phyloP scores from a whole-genome alignment of 208 protist genomes.

The Trypanosoma caninum region DNA sequence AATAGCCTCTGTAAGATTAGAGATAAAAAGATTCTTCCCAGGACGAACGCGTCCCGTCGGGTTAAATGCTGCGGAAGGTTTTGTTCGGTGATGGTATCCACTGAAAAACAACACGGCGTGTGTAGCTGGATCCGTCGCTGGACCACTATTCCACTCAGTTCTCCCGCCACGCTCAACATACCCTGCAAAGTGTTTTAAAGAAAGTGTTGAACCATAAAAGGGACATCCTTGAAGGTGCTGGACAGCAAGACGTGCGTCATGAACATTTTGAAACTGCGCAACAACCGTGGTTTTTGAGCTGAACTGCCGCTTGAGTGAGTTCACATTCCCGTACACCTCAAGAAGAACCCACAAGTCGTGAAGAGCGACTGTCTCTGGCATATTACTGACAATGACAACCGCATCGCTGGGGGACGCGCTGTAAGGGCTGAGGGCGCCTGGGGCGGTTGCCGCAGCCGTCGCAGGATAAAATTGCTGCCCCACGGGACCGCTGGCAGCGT shows the following conservation, averaged over 20 bases:
- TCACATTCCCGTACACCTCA: conserved; percentile 89
- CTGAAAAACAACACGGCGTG: conserved; percentile 57
- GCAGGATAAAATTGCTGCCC: conserved; percentile 1
- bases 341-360: conserved; percentile 85
- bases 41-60: conserved; percentile 61
- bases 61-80: conserved; percentile 65
- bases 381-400: conserved; percentile 66
- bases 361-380: conserved; percentile 60
- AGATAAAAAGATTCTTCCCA: conserved; percentile 74
- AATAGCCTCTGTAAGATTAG: conserved; percentile 65
- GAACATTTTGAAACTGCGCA: conserved; percentile 74
- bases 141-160: conserved; percentile 74
- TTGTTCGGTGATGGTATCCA: conserved; percentile 78
- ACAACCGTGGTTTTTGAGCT: conserved; percentile 67
- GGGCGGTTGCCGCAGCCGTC: too few relatives aligned
- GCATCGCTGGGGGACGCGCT: conserved; percentile 21
- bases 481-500: conserved; percentile 1
- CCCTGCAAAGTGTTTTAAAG: conserved; percentile 67
- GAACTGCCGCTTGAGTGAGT: conserved; percentile 77
- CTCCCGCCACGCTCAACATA: conserved; percentile 57
- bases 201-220: conserved; percentile 56
- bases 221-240: conserved; percentile 70
- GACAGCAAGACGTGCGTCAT: conserved; percentile 63
- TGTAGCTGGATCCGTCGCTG: conserved; percentile 65
- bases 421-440: background rate